phyloP scores from a whole-genome alignment of 495 filamentous ascomycete genomes.

The Trichocladium uniseriatum region DNA sequence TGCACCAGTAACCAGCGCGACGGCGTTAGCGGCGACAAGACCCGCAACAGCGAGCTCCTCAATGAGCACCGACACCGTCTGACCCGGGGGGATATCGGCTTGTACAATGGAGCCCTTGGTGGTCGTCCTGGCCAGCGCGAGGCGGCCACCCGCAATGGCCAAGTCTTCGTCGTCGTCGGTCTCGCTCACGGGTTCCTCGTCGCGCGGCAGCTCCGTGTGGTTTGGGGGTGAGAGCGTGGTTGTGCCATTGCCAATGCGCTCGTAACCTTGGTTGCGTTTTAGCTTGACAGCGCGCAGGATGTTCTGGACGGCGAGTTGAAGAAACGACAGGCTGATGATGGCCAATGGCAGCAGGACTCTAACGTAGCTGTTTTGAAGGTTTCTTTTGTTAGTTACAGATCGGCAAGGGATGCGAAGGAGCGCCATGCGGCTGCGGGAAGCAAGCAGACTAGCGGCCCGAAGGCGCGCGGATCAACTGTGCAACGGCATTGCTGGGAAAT shows the following conservation, averaged over 20 bases:
- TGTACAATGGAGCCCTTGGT: conserved; percentile 59
- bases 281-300: conserved; percentile 38
- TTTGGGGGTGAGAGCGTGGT: conserved; percentile 35
- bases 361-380: conserved; percentile 53
- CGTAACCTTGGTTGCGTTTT: conserved; percentile 43
- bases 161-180: conserved; percentile 60
- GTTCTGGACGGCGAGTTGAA: conserved; percentile 51
- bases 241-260: conserved; percentile 32
- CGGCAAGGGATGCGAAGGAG: conserved; percentile 14
- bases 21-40: conserved; percentile 56
- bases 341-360: conserved; percentile 73
- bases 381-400: neutral
- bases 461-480: neutral
- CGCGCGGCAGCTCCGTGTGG: conserved; percentile 39
- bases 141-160: conserved; percentile 37
- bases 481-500: neutral
- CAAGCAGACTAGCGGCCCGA: neutral
- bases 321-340: conserved; percentile 57
- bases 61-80: conserved; percentile 55
- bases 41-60: conserved; percentile 69
- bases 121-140: conserved; percentile 52
- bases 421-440: neutral
- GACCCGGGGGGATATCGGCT: conserved; percentile 65
- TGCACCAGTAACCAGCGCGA: conserved; percentile 43
- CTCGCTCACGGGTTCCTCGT: conserved; percentile 37